Evolutionary conservation across 192 early-diverging fungal genomes (phyloP), one percentile per base, ranked within the genome.

Genomic region (Polychytrium aggregatum): DNA sequence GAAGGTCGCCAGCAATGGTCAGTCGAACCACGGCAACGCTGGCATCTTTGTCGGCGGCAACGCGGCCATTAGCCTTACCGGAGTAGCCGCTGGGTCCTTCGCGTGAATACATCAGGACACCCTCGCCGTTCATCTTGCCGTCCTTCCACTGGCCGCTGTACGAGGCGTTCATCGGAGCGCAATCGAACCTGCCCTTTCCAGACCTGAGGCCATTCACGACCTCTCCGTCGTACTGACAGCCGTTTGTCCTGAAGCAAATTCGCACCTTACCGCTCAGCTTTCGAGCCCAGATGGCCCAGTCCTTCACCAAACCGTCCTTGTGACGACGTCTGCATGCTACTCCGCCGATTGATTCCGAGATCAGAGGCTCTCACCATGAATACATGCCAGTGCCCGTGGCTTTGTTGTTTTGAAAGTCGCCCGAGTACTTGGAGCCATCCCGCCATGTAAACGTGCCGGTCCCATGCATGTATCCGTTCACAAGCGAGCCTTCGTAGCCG

Each of bases 141-240:
- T 64, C 52, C 30, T 52, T 46, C 74, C 74, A 77, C 18, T 64
- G 53, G 2, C 74, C 74, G 21, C 61, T 64, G 44, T 68, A 70
- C 28, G 31, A 20, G 6, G 53, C 41, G 8, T 14, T 38, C 3
- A 22, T 33, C 31, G 35, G 40, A 28, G 37, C 53, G 38, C 57
- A 63, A 14, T 22, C 38, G 37, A 74, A 71, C 5, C 21, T 22
- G 3, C 74, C 74, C 6, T 49, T 21, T 16, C 74, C 74, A 46
- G 66, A 56, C 26, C 69, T 44, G 2, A 72, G 40, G 0, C 71
- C 68, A 47, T 69, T 53, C 47, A 48, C 25, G n/a, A 77, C 54
- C 28, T 68, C 34, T 2, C 74, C 74, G 20, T 55, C 56, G 42
- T 77, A 77, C 16, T 22, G 27, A 18, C 55, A 64, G 1, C 71